Evolutionary conservation across 1,284 basidiomycete genomes (phyloP).

Genomic region (Agroathelia rolfsii): DNA sequence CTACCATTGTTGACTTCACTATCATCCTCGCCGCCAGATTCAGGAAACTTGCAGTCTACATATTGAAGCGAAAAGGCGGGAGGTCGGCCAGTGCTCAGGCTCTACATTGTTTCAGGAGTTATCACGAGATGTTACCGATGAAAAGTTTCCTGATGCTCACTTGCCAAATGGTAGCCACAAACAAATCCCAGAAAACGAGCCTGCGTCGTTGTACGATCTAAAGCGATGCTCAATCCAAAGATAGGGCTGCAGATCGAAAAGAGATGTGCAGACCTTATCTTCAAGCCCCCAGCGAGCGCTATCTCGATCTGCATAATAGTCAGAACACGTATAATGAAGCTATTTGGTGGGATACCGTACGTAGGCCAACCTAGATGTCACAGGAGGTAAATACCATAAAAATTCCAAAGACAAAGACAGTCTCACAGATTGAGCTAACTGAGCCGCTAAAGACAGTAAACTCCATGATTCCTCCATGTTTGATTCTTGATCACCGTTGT

Average conservation of each 20-base stretch:
- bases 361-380: constrained; percentile 41
- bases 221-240: too few relatives aligned
- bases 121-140: constrained; percentile 6
- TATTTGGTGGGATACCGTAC: constrained; percentile 25
- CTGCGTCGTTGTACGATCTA: constrained; percentile 45
- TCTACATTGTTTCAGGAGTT: constrained; percentile 22
- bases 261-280: too few relatives aligned
- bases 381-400: constrained; percentile 9
- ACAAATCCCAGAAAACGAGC: constrained; percentile 49
- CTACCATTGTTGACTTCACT: constrained; percentile 13
- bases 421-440: constrained; percentile 51
- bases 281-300: constrained; percentile 43
- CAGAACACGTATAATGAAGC: constrained; percentile 6
- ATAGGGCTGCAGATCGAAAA: too few relatives aligned
- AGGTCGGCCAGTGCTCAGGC: constrained; percentile 52
- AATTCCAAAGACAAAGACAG: constrained; percentile 9
- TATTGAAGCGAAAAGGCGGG: constrained; percentile 50
- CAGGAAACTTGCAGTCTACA: constrained; percentile 45
- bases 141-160: constrained; percentile 19
- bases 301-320: constrained; percentile 39
- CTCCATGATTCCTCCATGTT: constrained; percentile 58
- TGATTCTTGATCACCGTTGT: constrained; percentile 23
- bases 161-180: constrained; percentile 40
- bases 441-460: constrained; percentile 42
- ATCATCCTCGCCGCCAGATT: too few relatives aligned